A percentile compares a stretch with the other conserved stretches of the same genome.
Conservation (phyloP, 1,284 basidiomycete species). For the Cystobasidium pallidum region DNA sequence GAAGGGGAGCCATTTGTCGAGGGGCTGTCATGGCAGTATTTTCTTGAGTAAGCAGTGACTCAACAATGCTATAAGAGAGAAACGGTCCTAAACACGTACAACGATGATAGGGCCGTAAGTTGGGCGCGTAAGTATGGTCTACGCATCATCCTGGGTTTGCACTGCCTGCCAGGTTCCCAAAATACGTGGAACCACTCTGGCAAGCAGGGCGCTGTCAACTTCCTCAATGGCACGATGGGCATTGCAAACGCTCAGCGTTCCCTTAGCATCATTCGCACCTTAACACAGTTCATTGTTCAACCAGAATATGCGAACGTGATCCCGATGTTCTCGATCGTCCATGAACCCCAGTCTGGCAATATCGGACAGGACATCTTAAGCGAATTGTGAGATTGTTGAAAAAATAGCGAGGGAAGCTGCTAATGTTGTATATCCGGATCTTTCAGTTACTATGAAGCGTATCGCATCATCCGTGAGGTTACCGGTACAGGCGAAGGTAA, state of each 20-base stretch:
- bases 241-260: constrained; percentile 65
- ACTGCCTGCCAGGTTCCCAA: constrained; percentile 75
- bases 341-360: constrained; percentile 56
- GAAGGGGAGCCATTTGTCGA: constrained; percentile 77
- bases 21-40: constrained; percentile 72
- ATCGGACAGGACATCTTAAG: constrained; percentile 59
- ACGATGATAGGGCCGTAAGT: constrained; percentile 69
- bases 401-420: no score
- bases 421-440: no score
- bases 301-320: constrained; percentile 53
- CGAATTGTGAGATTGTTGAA: constrained; percentile 46
- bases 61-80: no score
- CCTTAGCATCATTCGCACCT: constrained; percentile 53
- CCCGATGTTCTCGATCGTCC: constrained; percentile 53
- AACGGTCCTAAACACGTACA: no score
- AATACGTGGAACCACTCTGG: constrained; percentile 61
- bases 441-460: constrained; percentile 62
- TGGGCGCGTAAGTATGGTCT: constrained; percentile 91
- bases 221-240: constrained; percentile 53
- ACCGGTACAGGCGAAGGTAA: constrained; percentile 49
- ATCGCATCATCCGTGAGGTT: constrained; percentile 63
- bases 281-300: constrained; percentile 55
- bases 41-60: constrained; percentile 53
- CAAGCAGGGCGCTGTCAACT: constrained; percentile 50
- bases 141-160: constrained; percentile 79